phyloP scores from a whole-genome alignment of 169 alveolate genomes.

The Cryptosporidium andersoni region DNA sequence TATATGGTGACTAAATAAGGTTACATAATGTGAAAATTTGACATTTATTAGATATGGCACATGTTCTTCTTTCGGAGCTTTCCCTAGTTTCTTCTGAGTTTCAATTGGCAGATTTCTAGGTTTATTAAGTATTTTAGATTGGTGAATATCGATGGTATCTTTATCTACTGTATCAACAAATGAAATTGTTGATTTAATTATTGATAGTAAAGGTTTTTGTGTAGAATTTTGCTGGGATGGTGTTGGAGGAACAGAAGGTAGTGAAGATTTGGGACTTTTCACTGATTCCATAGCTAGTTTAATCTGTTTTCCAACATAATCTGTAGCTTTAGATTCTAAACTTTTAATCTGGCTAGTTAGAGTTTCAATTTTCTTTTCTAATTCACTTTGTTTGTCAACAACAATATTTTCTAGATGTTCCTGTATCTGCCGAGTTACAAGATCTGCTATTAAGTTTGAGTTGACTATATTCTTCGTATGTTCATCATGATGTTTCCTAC shows the following conservation, averaged over 20 bases:
- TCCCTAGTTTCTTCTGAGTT: no score
- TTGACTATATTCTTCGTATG: slow-evolving; percentile 23
- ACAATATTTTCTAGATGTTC: slow-evolving; percentile 20
- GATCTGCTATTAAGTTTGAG: slow-evolving; percentile 51
- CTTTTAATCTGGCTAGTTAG: slow-evolving; percentile 27
- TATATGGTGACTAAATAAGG: slow-evolving; percentile 44
- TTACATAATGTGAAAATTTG: slow-evolving; percentile 46
- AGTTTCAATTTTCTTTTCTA: slow-evolving; percentile 39
- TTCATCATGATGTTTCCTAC: no score
- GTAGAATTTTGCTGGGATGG: slow-evolving; percentile 4
- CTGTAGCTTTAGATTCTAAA: slow-evolving; percentile 45
- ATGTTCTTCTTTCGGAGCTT: background rate
- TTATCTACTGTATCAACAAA: background rate
- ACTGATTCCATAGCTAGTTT: slow-evolving; percentile 4
- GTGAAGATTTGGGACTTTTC: background rate
- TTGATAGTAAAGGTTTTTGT: slow-evolving; percentile 24
- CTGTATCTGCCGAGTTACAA: slow-evolving; percentile 38
- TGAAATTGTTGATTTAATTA: background rate
- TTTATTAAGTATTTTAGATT: no score
- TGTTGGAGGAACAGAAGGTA: background rate
- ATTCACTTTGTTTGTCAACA: slow-evolving; percentile 34
- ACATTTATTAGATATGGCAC: background rate
- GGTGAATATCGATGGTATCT: no score
- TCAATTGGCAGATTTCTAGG: no score
- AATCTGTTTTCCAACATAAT: slow-evolving; percentile 31